Percentiles rank a stretch among this genome's conserved stretches.
These are phyloP conservation scores for Cyclotella baltica DNA, from an alignment of 108 stramenopile species.

Conservation along the genomic window DNA sequence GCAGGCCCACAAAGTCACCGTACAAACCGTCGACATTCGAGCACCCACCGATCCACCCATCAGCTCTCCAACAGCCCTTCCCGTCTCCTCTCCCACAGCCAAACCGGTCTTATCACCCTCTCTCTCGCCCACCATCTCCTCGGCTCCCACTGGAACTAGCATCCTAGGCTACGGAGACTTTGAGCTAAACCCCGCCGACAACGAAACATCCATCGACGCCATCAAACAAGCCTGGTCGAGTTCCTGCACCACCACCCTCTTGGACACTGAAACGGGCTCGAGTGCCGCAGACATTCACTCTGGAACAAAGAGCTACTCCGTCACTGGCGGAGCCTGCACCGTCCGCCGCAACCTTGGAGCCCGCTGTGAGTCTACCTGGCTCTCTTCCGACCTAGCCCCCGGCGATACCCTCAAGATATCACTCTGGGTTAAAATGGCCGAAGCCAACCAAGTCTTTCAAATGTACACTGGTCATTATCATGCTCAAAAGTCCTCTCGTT, in stretches of 20 bases:
- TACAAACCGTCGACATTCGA: slow-evolving; percentile 35
- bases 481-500: slow-evolving; percentile 14
- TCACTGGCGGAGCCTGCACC: slow-evolving; percentile 33
- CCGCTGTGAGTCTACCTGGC: slow-evolving; percentile 5
- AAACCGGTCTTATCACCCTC: slow-evolving; percentile 1
- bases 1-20: slow-evolving; percentile 25
- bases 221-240: not conserved
- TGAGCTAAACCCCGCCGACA: not conserved
- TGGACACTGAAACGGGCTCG: not conserved
- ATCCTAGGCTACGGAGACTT: slow-evolving; percentile 15
- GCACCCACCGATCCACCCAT: not conserved
- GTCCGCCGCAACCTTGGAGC: slow-evolving; percentile 26
- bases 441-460: slow-evolving; percentile 29
- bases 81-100: not conserved
- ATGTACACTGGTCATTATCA: slow-evolving; percentile 45
- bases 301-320: not conserved
- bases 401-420: slow-evolving; percentile 37
- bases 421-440: slow-evolving; percentile 16
- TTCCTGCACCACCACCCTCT: not conserved
- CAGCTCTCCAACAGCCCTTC: not conserved
- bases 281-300: slow-evolving; percentile 28
- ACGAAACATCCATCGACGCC: not conserved
- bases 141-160: not conserved
- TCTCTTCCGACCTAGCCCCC: not conserved
- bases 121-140: not conserved